phyloP scores from a whole-genome alignment of 2,329 filamentous ascomycete genomes.

The Triangularia setosa region DNA sequence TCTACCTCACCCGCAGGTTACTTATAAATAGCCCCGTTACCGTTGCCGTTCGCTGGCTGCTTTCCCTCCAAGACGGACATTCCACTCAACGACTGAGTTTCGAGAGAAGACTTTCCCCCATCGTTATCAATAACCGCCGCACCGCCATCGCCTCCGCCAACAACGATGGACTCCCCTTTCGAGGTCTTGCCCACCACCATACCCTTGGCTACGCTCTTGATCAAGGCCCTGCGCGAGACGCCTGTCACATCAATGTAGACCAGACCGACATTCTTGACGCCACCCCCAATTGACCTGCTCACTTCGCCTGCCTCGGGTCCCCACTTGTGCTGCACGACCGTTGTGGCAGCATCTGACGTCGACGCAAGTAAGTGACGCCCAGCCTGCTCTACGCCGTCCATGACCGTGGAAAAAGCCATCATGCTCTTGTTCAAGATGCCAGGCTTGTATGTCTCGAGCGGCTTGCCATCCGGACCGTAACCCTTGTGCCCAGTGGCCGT shows the following conservation, averaged over 20 bases:
- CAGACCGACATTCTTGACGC: constrained; percentile 91
- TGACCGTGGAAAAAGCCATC: constrained; percentile 93
- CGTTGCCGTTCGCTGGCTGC: constrained; percentile 16
- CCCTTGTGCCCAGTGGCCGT: constrained; percentile 48
- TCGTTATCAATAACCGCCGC: constrained; percentile 15
- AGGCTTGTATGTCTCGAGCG: constrained; percentile 69
- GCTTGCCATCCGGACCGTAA: constrained; percentile 66
- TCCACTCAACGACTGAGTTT: constrained; percentile 21
- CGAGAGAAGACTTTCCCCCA: not conserved
- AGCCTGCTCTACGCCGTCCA: constrained; percentile 87
- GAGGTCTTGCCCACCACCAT: constrained; percentile 85
- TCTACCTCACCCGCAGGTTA: not conserved
- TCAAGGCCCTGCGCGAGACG: constrained; percentile 80
- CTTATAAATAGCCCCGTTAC: not conserved
- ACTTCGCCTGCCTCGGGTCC: constrained; percentile 80
- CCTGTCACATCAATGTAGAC: constrained; percentile 97
- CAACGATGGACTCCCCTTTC: constrained; percentile 70
- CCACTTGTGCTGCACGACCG: constrained; percentile 85
- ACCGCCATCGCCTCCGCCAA: constrained; percentile 55
- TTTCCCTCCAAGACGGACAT: constrained; percentile 23
- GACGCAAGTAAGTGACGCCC: constrained; percentile 73
- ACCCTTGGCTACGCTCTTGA: constrained; percentile 94
- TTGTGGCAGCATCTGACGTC: constrained; percentile 73
- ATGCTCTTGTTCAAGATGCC: constrained; percentile 91
- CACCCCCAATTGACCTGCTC: constrained; percentile 70